These are phyloP conservation scores for Alternaria triticimaculans DNA, from an alignment of 2,329 filamentous ascomycete genomes.

Conservation along the genomic window DNA sequence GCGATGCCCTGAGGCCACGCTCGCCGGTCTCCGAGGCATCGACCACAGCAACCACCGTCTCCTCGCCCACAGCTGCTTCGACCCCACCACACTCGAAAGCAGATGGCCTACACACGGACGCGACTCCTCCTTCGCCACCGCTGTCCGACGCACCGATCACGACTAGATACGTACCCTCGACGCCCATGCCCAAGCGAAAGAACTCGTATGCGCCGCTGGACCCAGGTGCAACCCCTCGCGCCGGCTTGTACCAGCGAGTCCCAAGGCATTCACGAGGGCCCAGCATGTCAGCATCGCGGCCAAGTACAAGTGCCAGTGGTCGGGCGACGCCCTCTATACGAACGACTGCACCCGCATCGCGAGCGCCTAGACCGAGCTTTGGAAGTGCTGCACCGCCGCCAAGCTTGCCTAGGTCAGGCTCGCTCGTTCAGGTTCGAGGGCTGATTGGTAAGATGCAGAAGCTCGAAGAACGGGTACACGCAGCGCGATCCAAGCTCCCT, in stretches of 20 bases:
- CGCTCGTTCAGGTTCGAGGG: conserved; percentile 89
- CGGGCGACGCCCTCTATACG: conserved; percentile 55
- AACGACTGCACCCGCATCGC: conserved; percentile 39
- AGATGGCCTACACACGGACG: conserved; percentile 67
- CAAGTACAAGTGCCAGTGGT: conserved; percentile 36
- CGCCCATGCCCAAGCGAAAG: conserved; percentile 49
- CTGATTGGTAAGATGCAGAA: conserved; percentile 97
- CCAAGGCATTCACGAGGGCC: conserved; percentile 62
- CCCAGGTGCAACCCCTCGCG: conserved; percentile 60
- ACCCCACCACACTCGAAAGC: conserved; percentile 79
- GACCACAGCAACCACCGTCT: conserved; percentile 79
- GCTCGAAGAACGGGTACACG: conserved; percentile 91
- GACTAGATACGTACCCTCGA: conserved; percentile 49
- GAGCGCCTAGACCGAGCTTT: conserved; percentile 53
- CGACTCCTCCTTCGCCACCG: conserved; percentile 90
- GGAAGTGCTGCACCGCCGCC: conserved; percentile 58
- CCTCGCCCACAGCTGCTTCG: conserved; percentile 86
- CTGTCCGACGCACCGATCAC: conserved; percentile 83
- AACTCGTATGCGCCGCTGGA: conserved; percentile 60
- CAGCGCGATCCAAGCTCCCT: conserved; percentile 87
- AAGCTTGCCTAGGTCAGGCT: conserved; percentile 67
- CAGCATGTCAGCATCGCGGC: conserved; percentile 60
- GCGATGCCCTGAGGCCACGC: conserved; percentile 60
- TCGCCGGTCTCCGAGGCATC: conserved; percentile 79
- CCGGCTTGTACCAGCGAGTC: conserved; percentile 54